Percentiles rank a stretch among this genome's conserved stretches.
Evolutionary conservation across 129 eudicot genomes (phyloP).

Genomic region (Flaveria sonorensis): DNA sequence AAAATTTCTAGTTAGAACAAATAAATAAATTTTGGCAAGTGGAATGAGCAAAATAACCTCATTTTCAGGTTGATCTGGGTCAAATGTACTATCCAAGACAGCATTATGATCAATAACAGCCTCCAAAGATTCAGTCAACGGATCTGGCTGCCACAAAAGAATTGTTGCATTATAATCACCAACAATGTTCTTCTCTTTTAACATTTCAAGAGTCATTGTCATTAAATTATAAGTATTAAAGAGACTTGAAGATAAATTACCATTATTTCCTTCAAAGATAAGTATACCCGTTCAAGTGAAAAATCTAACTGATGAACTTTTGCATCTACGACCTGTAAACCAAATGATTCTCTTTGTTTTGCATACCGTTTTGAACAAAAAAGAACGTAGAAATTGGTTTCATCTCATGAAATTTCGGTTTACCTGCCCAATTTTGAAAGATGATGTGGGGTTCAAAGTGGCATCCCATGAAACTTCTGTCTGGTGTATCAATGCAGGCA

Average conservation of each 20-base stretch:
- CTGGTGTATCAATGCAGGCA: conserved; percentile 89
- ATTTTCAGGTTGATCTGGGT: conserved; percentile 55
- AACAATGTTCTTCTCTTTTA: conserved; percentile 5
- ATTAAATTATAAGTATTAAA: not conserved
- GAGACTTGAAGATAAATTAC: conserved; percentile 40
- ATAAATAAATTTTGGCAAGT: not conserved
- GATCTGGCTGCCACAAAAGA: conserved; percentile 76
- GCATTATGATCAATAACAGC: conserved; percentile 56
- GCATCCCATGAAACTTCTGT: conserved; percentile 95
- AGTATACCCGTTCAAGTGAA: conserved; percentile 71
- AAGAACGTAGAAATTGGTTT: not conserved
- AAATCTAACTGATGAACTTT: conserved; percentile 88
- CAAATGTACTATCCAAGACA: conserved; percentile 41
- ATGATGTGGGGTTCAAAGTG: conserved; percentile 56
- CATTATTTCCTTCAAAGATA: conserved; percentile 83
- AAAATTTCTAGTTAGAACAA: conserved; percentile 4
- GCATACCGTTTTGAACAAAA: not conserved
- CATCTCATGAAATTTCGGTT: not conserved
- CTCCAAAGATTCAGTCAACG: conserved; percentile 67
- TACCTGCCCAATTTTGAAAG: conserved; percentile 88
- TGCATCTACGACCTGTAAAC: conserved; percentile 72
- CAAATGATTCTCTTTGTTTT: conserved; percentile 11
- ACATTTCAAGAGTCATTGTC: not conserved
- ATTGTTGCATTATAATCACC: not conserved
- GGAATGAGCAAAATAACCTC: conserved; percentile 51